Evolutionary conservation across 2,329 filamentous ascomycete genomes (phyloP), one percentile per base, ranked within the genome.

Genomic region (Diplodia scrobiculata): DNA sequence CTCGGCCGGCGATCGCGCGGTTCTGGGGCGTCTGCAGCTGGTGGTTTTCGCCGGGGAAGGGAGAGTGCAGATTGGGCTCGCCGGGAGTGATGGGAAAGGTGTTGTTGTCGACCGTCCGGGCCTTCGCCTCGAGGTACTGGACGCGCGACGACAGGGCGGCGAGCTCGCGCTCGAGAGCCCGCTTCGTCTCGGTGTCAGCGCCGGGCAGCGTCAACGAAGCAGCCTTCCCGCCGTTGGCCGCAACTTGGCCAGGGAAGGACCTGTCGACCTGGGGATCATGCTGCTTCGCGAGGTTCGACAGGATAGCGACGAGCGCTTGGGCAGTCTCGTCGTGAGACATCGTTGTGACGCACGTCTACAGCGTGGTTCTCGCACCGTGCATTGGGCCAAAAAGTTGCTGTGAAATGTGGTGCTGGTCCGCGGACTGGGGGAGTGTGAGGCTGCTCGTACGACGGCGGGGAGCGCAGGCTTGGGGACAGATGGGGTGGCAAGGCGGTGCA

Each of bases 61-160:
- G 85, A 71, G 84, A 82, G 60, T 84, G 72, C 69, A 78, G 32
- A 72, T 69, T 54, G 68, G 80, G 86, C 80, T 95, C 91, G 76
- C 89, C 92, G 55, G 92, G 91, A 10, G 91, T 95, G 74, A 93
- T 89, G 72, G 92, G 92, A 72, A 93, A 85, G 66, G 79, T 79
- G 63, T 84, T 83, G 69, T 84, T 81, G 70, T 84, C 83, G 67
- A 84, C 77, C 67, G 84, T 81, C 73, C 85, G 86, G 70, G 91
- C 89, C 79, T 89, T 89, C 71, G 87, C 87, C 82, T 98, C 93
- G 71, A 98, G 86, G 70, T 89, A 87, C 70, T 92, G 90, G 71
- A 98, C 87, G 71, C 95, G 85, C 68, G 88, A 81, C 67, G 89
- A 86, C 69, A 98, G 85, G 66, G 91, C 89, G 60, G 89, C 86